phyloP scores from a whole-genome alignment of 2,329 filamentous ascomycete species.

The Aureobasidium sp. region DNA sequence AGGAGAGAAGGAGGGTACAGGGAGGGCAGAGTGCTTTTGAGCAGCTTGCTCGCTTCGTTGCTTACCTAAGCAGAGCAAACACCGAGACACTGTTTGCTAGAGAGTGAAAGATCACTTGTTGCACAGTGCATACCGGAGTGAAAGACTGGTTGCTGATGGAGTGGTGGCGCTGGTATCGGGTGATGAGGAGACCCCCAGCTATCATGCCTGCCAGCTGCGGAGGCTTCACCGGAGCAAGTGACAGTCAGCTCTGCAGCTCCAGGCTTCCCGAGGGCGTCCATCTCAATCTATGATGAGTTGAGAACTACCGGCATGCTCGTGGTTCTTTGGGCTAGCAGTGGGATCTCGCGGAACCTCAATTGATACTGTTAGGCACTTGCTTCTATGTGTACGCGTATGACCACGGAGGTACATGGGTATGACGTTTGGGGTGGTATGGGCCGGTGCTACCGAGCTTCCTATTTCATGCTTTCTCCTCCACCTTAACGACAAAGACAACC shows the following conservation, averaged over 20 bases:
- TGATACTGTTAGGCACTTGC: background rate
- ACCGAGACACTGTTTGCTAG: too few species aligned
- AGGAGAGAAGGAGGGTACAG: background rate
- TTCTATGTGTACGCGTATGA: background rate
- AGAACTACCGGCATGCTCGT: background rate
- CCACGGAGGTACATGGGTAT: background rate
- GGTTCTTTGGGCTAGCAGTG: background rate
- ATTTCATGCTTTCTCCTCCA: background rate
- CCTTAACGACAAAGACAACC: background rate
- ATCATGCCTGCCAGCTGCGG: background rate
- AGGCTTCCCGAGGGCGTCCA: background rate
- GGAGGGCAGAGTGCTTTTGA: background rate
- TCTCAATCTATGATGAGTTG: background rate
- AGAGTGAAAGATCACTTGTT: too few species aligned
- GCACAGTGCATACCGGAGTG: too few species aligned
- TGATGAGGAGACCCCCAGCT: background rate
- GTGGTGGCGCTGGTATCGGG: too few species aligned
- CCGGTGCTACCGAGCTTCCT: slow-evolving; percentile 4
- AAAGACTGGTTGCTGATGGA: too few species aligned
- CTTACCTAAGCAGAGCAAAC: too few species aligned
- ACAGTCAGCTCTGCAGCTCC: background rate
- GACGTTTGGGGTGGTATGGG: background rate
- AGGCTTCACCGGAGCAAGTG: background rate
- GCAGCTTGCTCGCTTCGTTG: too few species aligned
- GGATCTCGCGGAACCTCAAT: background rate